These are phyloP conservation scores for Lentinula lateritia DNA, from an alignment of 768 basidiomycete species.

Conservation along the genomic window DNA sequence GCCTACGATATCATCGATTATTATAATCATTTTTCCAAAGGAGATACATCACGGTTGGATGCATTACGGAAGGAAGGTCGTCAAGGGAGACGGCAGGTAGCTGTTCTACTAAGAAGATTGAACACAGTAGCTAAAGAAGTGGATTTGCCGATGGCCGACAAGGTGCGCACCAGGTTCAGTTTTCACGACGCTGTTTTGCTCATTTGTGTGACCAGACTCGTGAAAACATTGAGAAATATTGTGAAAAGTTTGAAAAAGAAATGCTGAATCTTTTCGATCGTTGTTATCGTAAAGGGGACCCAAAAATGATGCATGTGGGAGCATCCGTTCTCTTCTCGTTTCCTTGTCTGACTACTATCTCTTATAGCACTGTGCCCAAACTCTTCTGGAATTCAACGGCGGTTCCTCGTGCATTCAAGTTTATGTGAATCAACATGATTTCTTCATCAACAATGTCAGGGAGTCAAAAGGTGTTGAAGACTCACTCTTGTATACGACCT, in stretches of 20 bases:
- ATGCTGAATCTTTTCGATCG: conserved; percentile 94
- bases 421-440: conserved; percentile 99
- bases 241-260: conserved; percentile 98
- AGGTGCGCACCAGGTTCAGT: conserved; percentile 38
- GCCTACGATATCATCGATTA: conserved; percentile 91
- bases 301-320: conserved; percentile 96
- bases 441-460: conserved; percentile 93
- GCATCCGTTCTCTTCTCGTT: background rate
- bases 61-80: conserved; percentile 81
- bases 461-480: conserved; percentile 53
- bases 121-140: conserved; percentile 91
- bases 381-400: conserved; percentile 95
- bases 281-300: conserved; percentile 94
- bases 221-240: conserved; percentile 92
- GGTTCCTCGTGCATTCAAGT: conserved; percentile 96
- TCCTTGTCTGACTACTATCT: background rate
- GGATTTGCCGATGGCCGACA: conserved; percentile 77
- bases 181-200: background rate
- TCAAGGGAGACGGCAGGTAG: conserved; percentile 84
- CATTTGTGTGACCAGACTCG: conserved; percentile 49
- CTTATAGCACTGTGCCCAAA: conserved; percentile 93
- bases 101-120: conserved; percentile 79
- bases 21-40: conserved; percentile 87
- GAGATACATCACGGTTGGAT: conserved; percentile 72
- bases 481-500: conserved; percentile 42